Evolutionary conservation across 2,329 filamentous ascomycete species (phyloP).

Genomic region (Trichoderma brevicompactum): DNA sequence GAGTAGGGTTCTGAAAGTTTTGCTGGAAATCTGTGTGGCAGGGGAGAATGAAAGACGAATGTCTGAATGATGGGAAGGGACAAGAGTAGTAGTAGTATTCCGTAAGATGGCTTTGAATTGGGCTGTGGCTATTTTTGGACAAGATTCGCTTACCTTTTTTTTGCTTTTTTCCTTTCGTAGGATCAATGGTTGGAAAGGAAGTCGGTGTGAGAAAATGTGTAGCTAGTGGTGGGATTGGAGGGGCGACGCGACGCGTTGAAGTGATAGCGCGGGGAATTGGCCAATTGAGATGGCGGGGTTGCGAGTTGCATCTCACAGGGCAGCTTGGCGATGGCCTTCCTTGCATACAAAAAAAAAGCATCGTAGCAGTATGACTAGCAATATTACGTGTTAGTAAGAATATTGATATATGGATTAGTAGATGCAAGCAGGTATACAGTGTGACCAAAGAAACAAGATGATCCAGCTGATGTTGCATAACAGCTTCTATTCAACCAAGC

Average conservation of each 20-base stretch:
- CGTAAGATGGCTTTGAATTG: no score
- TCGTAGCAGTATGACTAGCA: no score
- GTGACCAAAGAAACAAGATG: no score
- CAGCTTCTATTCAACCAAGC: neutral
- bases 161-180: neutral
- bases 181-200: slow-evolving; percentile 3
- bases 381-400: no score
- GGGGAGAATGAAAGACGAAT: no score
- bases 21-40: neutral
- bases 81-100: neutral
- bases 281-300: slow-evolving; percentile 36
- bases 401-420: no score
- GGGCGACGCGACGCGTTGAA: slow-evolving; percentile 37
- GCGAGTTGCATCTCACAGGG: slow-evolving; percentile 34
- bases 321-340: slow-evolving; percentile 4
- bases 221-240: slow-evolving; percentile 22
- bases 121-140: no score
- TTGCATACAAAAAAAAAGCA: neutral
- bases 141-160: neutral
- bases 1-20: no score
- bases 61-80: neutral
- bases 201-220: slow-evolving; percentile 20
- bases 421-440: no score
- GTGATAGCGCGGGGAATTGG: slow-evolving; percentile 34
- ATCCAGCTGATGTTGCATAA: no score